phyloP scores from a whole-genome alignment of 306 rosid species.

The Malus asiatica region DNA sequence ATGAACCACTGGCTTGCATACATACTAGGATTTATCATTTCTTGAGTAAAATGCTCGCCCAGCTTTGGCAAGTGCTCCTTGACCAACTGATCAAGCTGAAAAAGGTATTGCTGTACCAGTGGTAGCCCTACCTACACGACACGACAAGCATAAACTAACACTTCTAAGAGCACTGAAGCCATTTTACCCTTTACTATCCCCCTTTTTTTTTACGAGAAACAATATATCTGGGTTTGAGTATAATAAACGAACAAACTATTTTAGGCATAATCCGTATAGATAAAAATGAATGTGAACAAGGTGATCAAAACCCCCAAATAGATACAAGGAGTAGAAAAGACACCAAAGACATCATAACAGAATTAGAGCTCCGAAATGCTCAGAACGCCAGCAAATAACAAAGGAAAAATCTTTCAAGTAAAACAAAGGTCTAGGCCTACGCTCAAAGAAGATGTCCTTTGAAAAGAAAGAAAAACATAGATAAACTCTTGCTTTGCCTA shows the following conservation, averaged over 20 bases:
- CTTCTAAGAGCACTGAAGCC: not conserved
- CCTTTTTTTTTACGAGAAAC: not conserved
- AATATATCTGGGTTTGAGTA: not conserved
- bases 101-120: constrained; percentile 88
- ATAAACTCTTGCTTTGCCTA: not conserved
- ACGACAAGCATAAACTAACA: constrained; percentile 10
- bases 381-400: not conserved
- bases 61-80: constrained; percentile 75
- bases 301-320: not conserved
- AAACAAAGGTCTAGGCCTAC: not conserved
- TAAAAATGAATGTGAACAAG: not conserved
- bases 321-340: not conserved
- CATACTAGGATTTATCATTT: constrained; percentile 99
- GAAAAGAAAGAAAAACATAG: not conserved
- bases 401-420: not conserved
- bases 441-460: not conserved
- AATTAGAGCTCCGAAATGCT: not conserved
- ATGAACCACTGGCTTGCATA: constrained; percentile 99
- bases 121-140: constrained; percentile 74
- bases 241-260: not conserved
- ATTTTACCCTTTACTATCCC: not conserved
- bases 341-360: not conserved
- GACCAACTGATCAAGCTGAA: constrained; percentile 70
- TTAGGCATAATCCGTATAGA: not conserved
- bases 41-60: constrained; percentile 79